Base-by-base conservation (phyloP, 106 monocot species). In the Narthecium ossifragum region DNA sequence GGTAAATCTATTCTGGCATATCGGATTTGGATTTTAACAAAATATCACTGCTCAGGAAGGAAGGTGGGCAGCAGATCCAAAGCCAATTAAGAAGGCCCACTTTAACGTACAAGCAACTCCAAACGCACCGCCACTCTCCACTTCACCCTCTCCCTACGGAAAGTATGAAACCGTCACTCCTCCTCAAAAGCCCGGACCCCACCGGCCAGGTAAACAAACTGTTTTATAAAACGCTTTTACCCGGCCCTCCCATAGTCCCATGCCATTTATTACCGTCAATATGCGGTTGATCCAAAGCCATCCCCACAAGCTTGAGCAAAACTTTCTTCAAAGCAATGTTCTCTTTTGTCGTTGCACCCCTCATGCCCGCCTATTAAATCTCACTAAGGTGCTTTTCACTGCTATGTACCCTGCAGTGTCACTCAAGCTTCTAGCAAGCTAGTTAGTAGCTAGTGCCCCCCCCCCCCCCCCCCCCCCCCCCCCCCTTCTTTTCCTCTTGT, bases 311-410 rank as follows among this genome's bases (percentile, higher is more conserved):
- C 39, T 39, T 15, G 15, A 11, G 3, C 39, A 39, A 41, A 8
- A 52, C 71, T 73, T 73, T 51, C 68, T 73, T 63, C 37, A 62
- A 73, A 54, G 67, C 26, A 73, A 67, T 57, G 59, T 54, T 21
- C 64, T 68, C 51, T 51, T 68, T 24, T 73, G 63, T 68, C 67
- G 24, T 52, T 17, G 15, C 12, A 26, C 24, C 5, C 8, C 0
- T 17, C 0, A 3, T 10, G 28, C 31, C 21, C 37, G 5, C 36
- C 20, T 0, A 13, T 38, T 24, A 2, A n/a, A 39, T 58, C 9
- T 1, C 39, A 43, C 11, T 11, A 6, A 43, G 18, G 43, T 4
- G 2, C 18, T 43, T 13, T 18, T 17, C 18, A 18, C 43, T 41
- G 11, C 10, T 3, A 14, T 3, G 17, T 37, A 37, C 5, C 7